Conservation (phyloP, 2,329 filamentous ascomycete genomes). For the Xylariaceae sp. region DNA sequence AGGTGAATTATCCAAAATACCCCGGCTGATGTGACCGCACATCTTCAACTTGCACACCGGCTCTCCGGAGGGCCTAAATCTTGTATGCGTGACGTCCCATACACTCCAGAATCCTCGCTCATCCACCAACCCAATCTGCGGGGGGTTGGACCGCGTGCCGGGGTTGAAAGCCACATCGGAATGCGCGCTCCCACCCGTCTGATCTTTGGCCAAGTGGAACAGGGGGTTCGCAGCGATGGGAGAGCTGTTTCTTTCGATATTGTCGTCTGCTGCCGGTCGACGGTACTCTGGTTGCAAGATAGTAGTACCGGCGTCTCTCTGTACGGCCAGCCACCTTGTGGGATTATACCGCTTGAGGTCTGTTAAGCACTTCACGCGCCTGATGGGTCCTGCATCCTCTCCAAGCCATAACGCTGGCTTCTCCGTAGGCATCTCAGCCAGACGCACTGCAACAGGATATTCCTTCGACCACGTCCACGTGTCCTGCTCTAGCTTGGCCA, state of each 20-base stretch:
- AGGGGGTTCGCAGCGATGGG: slow-evolving; percentile 52
- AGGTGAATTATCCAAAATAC: slow-evolving; percentile 33
- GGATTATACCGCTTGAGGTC: slow-evolving; percentile 33
- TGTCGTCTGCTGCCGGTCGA: slow-evolving; percentile 22
- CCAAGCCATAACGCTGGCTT: slow-evolving; percentile 51
- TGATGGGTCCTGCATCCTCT: slow-evolving; percentile 41
- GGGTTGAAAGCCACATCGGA: slow-evolving; percentile 63
- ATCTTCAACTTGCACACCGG: slow-evolving; percentile 31
- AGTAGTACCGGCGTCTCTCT: slow-evolving; percentile 46
- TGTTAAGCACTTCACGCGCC: slow-evolving; percentile 45
- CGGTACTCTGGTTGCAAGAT: slow-evolving; percentile 48
- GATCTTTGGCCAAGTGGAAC: slow-evolving; percentile 43
- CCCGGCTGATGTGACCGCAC: slow-evolving; percentile 41
- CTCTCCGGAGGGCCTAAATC: slow-evolving; percentile 30
- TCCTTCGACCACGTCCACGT: slow-evolving; percentile 50
- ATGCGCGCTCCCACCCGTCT: slow-evolving; percentile 52
- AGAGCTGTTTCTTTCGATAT: slow-evolving; percentile 33
- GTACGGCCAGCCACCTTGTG: slow-evolving; percentile 48
- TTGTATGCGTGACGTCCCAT: slow-evolving; percentile 51
- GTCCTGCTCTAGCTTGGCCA: slow-evolving; percentile 46
- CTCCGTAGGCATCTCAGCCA: slow-evolving; percentile 38
- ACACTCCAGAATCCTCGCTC: slow-evolving; percentile 60
- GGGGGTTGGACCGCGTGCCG: slow-evolving; percentile 39
- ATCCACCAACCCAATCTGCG: slow-evolving; percentile 63
- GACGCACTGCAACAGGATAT: slow-evolving; percentile 40